Evolutionary conservation across 768 basidiomycete species (phyloP), one percentile per base, ranked within the genome.

Genomic region (Lactarius psammicola): DNA sequence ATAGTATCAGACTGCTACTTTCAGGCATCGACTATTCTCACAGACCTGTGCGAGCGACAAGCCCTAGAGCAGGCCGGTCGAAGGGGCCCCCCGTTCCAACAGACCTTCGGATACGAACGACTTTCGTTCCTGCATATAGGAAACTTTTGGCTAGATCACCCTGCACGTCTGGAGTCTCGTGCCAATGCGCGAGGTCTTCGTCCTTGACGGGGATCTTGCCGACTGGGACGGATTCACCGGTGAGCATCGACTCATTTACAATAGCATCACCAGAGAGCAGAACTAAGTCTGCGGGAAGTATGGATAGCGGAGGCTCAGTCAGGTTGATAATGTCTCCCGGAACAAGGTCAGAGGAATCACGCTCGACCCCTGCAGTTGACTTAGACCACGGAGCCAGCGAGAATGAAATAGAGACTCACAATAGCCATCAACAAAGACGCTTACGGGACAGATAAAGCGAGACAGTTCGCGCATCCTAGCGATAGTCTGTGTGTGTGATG

Each of bases 221-320:
- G 59, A 99, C 94, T 2, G 97, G 97, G 0, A 99, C 93, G 69
- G 95, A 97, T 77, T 99, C 97, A 15, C 97, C 97, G 0, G 97
- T 98, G 28, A 99, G 85, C 97, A 99, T 98, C 68, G 94, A 96
- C 78, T 99, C 97, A 75, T 98, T 98, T 59, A 98, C 90, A 64
- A 99, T 96, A 1, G 95, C 94, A 75, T 99, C 97, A 1, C 97
- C 97, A 2, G 94, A 92, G 33, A 99, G 85, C 9, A 99, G 82
- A 69, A 98, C 85, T 68, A 96, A 81, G 75, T 99, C 97, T 17
- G 93, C 91, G 3, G 97, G 97, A 69, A 99, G 81, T 36, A 87
- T 76, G 10, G 84, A 78, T 9, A 95, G 81, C 30, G 85, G 83
- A 1, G 91, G 84, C 36, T 87, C 85, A 11, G 92, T 87, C n/a